Conservation (phyloP, 2,329 filamentous ascomycete species). For the Phialophora chinensis region DNA sequence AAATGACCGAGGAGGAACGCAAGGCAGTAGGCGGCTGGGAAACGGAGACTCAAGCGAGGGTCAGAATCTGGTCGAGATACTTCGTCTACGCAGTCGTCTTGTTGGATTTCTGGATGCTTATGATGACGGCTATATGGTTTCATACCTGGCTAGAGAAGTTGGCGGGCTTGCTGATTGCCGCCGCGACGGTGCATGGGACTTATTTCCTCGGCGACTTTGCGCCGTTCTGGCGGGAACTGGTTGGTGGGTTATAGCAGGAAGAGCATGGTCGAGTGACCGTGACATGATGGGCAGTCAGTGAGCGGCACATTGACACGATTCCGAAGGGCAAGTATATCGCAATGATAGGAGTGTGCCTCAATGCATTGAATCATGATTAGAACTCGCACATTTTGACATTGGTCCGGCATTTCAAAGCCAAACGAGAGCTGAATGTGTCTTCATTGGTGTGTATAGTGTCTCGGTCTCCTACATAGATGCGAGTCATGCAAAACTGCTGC, state of each 20-base stretch:
- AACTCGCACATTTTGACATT: too few species aligned
- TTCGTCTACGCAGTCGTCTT: constrained; percentile 65
- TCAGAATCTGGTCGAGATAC: constrained; percentile 62
- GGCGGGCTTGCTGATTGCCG: constrained; percentile 57
- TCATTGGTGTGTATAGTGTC: not conserved
- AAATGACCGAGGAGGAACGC: constrained; percentile 50
- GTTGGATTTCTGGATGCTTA: constrained; percentile 89
- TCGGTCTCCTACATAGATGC: too few species aligned
- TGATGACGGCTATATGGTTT: constrained; percentile 99
- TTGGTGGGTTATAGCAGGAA: constrained; percentile 49
- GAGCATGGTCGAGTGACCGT: not conserved
- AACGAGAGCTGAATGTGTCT: not conserved
- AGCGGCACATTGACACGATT: not conserved
- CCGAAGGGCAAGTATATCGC: not conserved
- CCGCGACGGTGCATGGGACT: constrained; percentile 56
- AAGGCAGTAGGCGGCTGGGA: constrained; percentile 41
- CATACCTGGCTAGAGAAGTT: constrained; percentile 98
- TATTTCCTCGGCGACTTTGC: constrained; percentile 58
- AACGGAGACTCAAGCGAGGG: constrained; percentile 54
- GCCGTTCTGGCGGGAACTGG: constrained; percentile 51
- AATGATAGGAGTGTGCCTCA: not conserved
- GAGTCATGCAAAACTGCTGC: too few species aligned
- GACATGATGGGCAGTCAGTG: not conserved
- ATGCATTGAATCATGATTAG: not conserved
- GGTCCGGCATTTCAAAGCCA: not conserved